Percentiles rank a stretch among this genome's conserved stretches.
These are phyloP conservation scores for Sugiyamaella smithiae DNA, from an alignment of 805 yeast genomes.

Conservation along the genomic window DNA sequence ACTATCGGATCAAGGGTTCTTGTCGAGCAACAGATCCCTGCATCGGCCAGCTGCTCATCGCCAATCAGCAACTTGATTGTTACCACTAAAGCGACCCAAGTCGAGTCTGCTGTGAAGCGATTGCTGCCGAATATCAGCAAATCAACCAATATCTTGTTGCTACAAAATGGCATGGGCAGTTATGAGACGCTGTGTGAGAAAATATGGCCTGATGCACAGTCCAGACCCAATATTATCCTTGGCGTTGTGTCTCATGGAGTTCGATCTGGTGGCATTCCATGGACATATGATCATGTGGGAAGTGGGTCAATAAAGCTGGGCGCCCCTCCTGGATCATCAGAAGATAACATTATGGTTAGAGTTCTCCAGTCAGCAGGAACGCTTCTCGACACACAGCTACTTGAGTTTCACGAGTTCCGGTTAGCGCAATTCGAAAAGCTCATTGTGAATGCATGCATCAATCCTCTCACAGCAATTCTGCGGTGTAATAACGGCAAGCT, in stretches of 20 bases:
- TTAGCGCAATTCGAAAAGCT: conserved; percentile 72
- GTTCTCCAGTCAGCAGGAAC: conserved; percentile 14
- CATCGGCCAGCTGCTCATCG: conserved; percentile 14
- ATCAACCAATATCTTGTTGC: conserved; percentile 55
- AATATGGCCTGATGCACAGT: conserved; percentile 49
- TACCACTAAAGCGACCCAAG: conserved; percentile 78
- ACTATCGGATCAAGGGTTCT: conserved; percentile 17
- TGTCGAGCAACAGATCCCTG: conserved; percentile 17
- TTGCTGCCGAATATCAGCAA: conserved; percentile 47
- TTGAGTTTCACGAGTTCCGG: conserved; percentile 45
- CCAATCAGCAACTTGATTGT: conserved; percentile 60
- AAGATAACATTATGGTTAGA: neutral
- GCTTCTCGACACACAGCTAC: conserved; percentile 18
- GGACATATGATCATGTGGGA: conserved; percentile 65
- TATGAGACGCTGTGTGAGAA: conserved; percentile 47
- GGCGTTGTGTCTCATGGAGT: conserved; percentile 88
- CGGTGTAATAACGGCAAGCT: conserved; percentile 79
- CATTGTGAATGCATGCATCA: conserved; percentile 76
- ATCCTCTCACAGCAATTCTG: conserved; percentile 74
- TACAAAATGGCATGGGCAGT: conserved; percentile 89
- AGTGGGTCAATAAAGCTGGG: conserved; percentile 47
- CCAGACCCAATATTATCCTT: conserved; percentile 59
- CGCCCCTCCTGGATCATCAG: neutral
- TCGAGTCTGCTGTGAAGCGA: conserved; percentile 59
- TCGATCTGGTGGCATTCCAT: conserved; percentile 42